Conservation (phyloP, 2,329 filamentous ascomycete genomes). For the Ophiostoma angusticollis region DNA sequence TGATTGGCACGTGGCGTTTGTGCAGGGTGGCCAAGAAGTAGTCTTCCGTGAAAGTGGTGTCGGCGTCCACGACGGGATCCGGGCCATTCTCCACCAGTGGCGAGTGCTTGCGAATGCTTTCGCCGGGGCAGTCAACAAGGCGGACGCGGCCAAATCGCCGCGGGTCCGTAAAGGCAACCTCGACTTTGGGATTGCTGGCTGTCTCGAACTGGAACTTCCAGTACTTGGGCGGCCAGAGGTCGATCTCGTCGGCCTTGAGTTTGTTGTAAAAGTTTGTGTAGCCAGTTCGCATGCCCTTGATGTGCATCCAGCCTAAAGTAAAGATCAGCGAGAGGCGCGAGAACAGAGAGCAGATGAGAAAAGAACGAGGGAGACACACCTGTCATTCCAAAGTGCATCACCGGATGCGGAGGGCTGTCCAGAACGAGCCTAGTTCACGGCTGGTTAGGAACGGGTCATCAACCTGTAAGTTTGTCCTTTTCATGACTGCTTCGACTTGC, state of each 20-base stretch:
- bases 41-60: slow-evolving; percentile 56
- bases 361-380: slow-evolving; percentile 23
- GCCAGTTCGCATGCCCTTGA: slow-evolving; percentile 62
- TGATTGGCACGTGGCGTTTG: slow-evolving; percentile 73
- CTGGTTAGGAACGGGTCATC: neutral
- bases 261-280: slow-evolving; percentile 76
- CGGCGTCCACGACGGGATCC: slow-evolving; percentile 75
- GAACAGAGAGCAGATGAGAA: neutral
- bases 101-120: slow-evolving; percentile 59
- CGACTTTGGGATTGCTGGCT: slow-evolving; percentile 34
- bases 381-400: slow-evolving; percentile 78
- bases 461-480: neutral
- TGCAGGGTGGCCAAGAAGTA: slow-evolving; percentile 62
- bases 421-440: slow-evolving; percentile 33
- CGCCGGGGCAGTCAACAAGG: slow-evolving; percentile 66
- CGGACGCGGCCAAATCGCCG: slow-evolving; percentile 68
- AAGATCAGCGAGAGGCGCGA: neutral
- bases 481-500: slow-evolving; percentile 22
- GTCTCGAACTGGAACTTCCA: slow-evolving; percentile 76
- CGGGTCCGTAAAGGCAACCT: slow-evolving; percentile 73
- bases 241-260: slow-evolving; percentile 43
- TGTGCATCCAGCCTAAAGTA: slow-evolving; percentile 63
- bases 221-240: slow-evolving; percentile 74
- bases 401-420: slow-evolving; percentile 66
- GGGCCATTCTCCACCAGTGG: slow-evolving; percentile 88